Base-by-base conservation (phyloP, 495 filamentous ascomycete species). In the Chaetomium fimeti region DNA sequence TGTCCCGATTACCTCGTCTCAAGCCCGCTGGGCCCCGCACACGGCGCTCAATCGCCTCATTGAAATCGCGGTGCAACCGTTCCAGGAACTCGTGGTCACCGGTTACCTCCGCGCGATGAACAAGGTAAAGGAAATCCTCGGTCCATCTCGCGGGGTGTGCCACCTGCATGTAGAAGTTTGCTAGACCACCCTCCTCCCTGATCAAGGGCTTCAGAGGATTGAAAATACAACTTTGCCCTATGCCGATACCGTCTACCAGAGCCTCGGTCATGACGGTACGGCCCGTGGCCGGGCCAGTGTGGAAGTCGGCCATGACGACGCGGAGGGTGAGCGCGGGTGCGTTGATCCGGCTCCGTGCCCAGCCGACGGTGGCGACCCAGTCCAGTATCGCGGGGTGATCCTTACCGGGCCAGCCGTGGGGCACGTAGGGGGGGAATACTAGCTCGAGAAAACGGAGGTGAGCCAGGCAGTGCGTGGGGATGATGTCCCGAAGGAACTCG, bases 391-490 rank as follows among this genome's bases (percentile, higher is more conserved):
- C 27, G 8, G 27, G 0, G 27, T n/a, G 27, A 0, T 32, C 25
- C 2, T 32, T n/a, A n/a, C n/a, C 13, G 27, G 51, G 51, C 51
- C 51, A 54, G 51, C 51, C 51, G 24, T 29, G 27, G 9, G 51
- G 51, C 15, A n/a, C 27, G 27, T 32, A 54, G 5, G 51, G 51
- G 5, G 51, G 27, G 7, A 54, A 54, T 12, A 54, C 51, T 16
- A 54, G 27, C 27, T 54, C 51, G 27, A 54, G 25, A 28, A 54
- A 54, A 5, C 51, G 27, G 51, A 54, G 51, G 11, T 54, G 13
- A 28, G 51, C 15, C 5, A 63, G 47, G n/a, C 61, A 57, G n/a
- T 57, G 49, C 12, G 2, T 13, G 9, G 61, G 61, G 13, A 63
- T 51, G 24, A 45, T 24, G 25, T 54, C 25, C 12, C 52, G 16